Evolutionary conservation across 306 rosid genomes (phyloP).

Genomic region (Canavalia gladiata): DNA sequence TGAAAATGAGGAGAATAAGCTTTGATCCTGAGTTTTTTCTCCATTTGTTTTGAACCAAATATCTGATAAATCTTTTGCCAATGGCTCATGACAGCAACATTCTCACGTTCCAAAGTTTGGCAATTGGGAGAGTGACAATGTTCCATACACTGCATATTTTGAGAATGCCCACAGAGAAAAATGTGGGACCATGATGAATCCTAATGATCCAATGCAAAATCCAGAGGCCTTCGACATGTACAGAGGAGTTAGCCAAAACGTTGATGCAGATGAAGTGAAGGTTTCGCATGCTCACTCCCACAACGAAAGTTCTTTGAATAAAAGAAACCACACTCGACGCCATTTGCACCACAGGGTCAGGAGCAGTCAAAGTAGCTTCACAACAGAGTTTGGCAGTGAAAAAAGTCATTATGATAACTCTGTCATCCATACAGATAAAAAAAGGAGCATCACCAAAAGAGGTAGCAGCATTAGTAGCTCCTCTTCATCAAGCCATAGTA

Average conservation of each 20-base stretch:
- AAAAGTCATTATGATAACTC: constrained; percentile 7
- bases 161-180: constrained; percentile 47
- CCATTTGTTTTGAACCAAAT: not conserved
- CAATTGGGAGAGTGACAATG: constrained; percentile 45
- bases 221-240: constrained; percentile 33
- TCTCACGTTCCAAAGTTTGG: constrained; percentile 50
- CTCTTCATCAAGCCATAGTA: constrained; percentile 46
- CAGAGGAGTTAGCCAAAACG: not conserved
- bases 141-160: constrained; percentile 51
- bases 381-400: constrained; percentile 30
- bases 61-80: not conserved
- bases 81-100: constrained; percentile 8
- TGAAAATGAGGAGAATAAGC: not conserved
- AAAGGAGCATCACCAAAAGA: constrained; percentile 39
- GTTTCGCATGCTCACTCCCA: constrained; percentile 1
- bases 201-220: constrained; percentile 49
- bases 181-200: constrained; percentile 23
- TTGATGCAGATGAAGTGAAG: constrained; percentile 31
- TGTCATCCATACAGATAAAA: not conserved
- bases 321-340: constrained; percentile 16
- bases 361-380: constrained; percentile 40
- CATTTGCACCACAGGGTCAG: constrained; percentile 27
- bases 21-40: not conserved
- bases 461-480: constrained; percentile 18
- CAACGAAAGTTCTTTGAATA: constrained; percentile 32